Base-by-base conservation (phyloP, 805 yeast genomes). In the Gaillardinia entomophila region DNA sequence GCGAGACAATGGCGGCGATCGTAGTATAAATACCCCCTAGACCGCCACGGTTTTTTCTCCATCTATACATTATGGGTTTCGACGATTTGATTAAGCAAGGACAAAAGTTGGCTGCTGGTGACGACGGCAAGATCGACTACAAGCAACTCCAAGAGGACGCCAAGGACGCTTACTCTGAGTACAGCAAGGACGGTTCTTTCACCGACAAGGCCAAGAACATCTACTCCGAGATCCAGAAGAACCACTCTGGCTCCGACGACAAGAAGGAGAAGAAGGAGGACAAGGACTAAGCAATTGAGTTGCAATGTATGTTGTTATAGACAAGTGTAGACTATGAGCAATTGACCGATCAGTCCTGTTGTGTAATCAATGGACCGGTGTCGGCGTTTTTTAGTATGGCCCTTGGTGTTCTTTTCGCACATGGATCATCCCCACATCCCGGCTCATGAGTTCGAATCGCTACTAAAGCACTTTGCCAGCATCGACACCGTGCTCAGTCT, bases 151-250 rank as follows among this genome's bases (percentile, higher is more conserved):
- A 42, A 19, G 53, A 53, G 33, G 67, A 60, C 24, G 66, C 65
- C 29, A 47, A 64, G 45, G 55, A 49, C 16, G 68, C 60, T 24
- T 62, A 53, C 57, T 37, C 41, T 20, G 51, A 55, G 30, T 62
- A 49, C 57, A 41, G 42, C 50, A 46, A 43, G 35, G 61, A 51
- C 13, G 55, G 54, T 7, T 28, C 55, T 16, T 43, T 44, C 48
- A 30, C 46, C 15, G 60, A 54, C 40, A 56, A 60, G 47, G 70
- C 68, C 37, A 49, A 59, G 46, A 52, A 55, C 32, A 61, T 57
- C 26, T 62, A 51, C 51, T 34, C 44, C 24, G 60, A 48, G 17
- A 51, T 48, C 46, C 47, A 50, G 32, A 48, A 48, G 36, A 43
- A 49, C 45, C 54, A 48, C 43, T 19, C 22, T 19, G 6, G 8